Conservation (phyloP, 176 grass and related monocot genomes). For the Eragrostis nindensis region DNA sequence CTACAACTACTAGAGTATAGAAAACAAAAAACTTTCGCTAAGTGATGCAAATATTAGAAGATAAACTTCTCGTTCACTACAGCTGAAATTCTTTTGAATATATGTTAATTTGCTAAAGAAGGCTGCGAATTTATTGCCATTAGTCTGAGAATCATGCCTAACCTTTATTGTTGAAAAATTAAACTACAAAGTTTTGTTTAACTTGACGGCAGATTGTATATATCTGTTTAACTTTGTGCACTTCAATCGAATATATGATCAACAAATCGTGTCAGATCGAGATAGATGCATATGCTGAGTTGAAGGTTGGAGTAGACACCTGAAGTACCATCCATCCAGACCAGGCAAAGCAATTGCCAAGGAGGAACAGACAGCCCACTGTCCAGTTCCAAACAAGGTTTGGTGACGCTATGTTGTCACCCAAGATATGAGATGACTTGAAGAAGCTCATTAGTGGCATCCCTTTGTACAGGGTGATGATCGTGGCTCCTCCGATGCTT, state of each 20-base stretch:
- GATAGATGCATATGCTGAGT: neutral
- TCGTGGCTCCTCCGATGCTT: constrained; percentile 69
- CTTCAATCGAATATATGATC: neutral
- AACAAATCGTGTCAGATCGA: neutral
- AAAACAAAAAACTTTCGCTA: neutral
- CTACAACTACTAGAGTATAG: neutral
- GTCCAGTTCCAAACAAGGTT: constrained; percentile 62
- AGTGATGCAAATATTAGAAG: neutral
- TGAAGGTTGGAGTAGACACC: constrained; percentile 35
- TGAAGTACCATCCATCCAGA: constrained; percentile 84
- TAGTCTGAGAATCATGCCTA: no score
- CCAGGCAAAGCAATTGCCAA: constrained; percentile 73
- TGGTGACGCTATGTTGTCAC: constrained; percentile 36
- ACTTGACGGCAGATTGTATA: neutral
- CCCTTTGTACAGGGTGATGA: constrained; percentile 77
- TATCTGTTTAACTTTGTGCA: neutral
- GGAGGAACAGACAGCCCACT: constrained; percentile 71
- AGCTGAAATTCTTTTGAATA: neutral
- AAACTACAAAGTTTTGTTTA: neutral
- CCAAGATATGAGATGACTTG: constrained; percentile 35
- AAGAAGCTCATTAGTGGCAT: constrained; percentile 49
- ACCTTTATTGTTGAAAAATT: neutral
- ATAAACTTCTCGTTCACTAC: neutral
- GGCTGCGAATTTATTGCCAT: neutral
- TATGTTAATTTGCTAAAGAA: neutral